A percentile compares a stretch with the other conserved stretches of the same genome.
phyloP scores from a whole-genome alignment of 805 yeast species.

The Lachancea sp. region DNA sequence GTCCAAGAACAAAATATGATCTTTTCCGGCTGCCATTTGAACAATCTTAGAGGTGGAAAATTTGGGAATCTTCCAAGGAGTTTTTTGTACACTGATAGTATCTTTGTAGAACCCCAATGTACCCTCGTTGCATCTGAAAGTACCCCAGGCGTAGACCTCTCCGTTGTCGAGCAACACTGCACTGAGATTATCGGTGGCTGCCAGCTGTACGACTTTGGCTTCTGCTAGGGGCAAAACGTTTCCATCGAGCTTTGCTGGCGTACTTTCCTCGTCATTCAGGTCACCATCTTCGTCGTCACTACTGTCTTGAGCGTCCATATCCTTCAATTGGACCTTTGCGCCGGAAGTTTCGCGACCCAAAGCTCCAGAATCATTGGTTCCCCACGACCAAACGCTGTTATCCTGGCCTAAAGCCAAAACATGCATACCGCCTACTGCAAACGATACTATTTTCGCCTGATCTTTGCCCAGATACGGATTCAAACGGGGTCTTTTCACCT shows the following conservation, averaged over 20 bases:
- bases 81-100: slow-evolving; percentile 53
- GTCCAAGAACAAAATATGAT: slow-evolving; percentile 81
- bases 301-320: slow-evolving; percentile 52
- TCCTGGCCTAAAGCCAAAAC: slow-evolving; percentile 70
- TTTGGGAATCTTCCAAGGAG: slow-evolving; percentile 53
- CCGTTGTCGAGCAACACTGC: slow-evolving; percentile 76
- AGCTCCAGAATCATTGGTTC: slow-evolving; percentile 87
- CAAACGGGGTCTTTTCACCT: slow-evolving; percentile 91
- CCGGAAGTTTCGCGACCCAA: slow-evolving; percentile 79
- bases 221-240: slow-evolving; percentile 50
- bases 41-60: slow-evolving; percentile 51
- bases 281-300: slow-evolving; percentile 76
- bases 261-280: slow-evolving; percentile 80
- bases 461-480: slow-evolving; percentile 67
- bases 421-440: slow-evolving; percentile 97
- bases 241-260: slow-evolving; percentile 62
- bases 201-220: slow-evolving; percentile 63
- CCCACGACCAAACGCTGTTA: slow-evolving; percentile 96
- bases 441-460: slow-evolving; percentile 66
- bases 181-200: slow-evolving; percentile 89
- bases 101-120: slow-evolving; percentile 68
- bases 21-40: slow-evolving; percentile 87
- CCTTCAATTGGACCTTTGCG: slow-evolving; percentile 58
- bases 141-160: slow-evolving; percentile 95
- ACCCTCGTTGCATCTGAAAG: slow-evolving; percentile 92